Conservation (phyloP, 352 stramenopile species). For the Phytophthora agathidicida region DNA sequence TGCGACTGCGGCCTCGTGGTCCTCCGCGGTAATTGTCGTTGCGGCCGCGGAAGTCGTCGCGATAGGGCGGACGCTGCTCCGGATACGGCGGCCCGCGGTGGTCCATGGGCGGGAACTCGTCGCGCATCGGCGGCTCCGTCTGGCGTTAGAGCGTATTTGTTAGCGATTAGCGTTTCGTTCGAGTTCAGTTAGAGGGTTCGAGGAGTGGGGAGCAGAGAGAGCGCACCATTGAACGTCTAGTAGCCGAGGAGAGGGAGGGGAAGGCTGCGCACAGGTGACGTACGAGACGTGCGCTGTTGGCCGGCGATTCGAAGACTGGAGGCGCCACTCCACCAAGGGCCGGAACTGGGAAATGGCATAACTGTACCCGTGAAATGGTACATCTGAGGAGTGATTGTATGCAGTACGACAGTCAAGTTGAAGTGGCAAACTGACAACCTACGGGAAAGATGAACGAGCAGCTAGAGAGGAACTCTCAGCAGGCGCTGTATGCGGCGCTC, state of each 20-base stretch:
- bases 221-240: conserved; percentile 28
- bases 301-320: conserved; percentile 32
- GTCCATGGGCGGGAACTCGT: conserved; percentile 50
- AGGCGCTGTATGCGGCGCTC: conserved; percentile 61
- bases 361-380: not conserved
- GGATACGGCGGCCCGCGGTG: conserved; percentile 34
- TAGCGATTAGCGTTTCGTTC: too few relatives aligned
- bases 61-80: conserved; percentile 29
- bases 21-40: conserved; percentile 41
- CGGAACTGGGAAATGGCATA: not conserved
- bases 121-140: conserved; percentile 46
- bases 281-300: conserved; percentile 5
- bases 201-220: not conserved
- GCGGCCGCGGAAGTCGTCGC: conserved; percentile 37
- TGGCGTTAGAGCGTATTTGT: conserved; percentile 16
- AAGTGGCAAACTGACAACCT: too few relatives aligned
- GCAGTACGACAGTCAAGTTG: conserved; percentile 1
- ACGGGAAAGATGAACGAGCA: too few relatives aligned
- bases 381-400: not conserved
- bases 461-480: too few relatives aligned
- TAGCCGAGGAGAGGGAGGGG: not conserved
- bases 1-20: conserved; percentile 36
- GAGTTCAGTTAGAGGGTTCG: not conserved
- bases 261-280: conserved; percentile 17
- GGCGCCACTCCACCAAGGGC: conserved; percentile 20